These are phyloP conservation scores for Paragyromitra xinjiangensis DNA, from an alignment of 495 filamentous ascomycete genomes.

Conservation along the genomic window DNA sequence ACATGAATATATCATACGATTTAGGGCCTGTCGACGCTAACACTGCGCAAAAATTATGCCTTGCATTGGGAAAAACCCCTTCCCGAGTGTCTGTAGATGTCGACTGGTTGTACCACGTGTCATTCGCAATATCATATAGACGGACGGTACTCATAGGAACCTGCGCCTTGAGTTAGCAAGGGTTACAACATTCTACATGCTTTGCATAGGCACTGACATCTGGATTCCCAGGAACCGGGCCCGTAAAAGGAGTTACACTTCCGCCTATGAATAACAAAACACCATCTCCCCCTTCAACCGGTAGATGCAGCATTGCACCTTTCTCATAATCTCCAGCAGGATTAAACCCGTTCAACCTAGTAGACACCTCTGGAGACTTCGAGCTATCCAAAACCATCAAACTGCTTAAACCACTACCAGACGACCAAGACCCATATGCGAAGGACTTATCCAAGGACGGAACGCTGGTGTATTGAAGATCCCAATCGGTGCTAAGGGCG, in stretches of 20 bases:
- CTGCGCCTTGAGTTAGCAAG: conserved; percentile 17
- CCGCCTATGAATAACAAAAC: conserved; percentile 40
- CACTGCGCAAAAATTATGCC: conserved; percentile 38
- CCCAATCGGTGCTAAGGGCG: conserved; percentile 29
- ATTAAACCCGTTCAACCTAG: not conserved
- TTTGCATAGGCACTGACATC: conserved; percentile 19
- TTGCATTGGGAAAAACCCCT: conserved; percentile 39
- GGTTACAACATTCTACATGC: not conserved
- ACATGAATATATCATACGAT: conserved; percentile 44
- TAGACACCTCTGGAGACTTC: conserved; percentile 9
- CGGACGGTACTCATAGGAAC: conserved; percentile 28
- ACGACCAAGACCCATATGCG: conserved; percentile 28
- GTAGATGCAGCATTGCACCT: conserved; percentile 32
- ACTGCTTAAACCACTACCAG: not conserved
- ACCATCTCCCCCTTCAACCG: conserved; percentile 14
- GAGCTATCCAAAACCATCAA: conserved; percentile 25
- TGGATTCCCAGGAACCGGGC: conserved; percentile 11
- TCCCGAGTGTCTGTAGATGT: conserved; percentile 36
- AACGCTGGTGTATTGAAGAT: conserved; percentile 34
- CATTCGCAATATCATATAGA: conserved; percentile 35
- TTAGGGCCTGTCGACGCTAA: conserved; percentile 25
- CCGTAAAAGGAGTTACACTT: conserved; percentile 8
- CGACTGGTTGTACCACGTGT: conserved; percentile 37
- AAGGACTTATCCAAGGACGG: conserved; percentile 38
- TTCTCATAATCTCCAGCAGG: conserved; percentile 26